A percentile compares a stretch with the other conserved stretches of the same genome.
phyloP scores from a whole-genome alignment of 306 rosid genomes.

The Ochetophila trinervis region DNA sequence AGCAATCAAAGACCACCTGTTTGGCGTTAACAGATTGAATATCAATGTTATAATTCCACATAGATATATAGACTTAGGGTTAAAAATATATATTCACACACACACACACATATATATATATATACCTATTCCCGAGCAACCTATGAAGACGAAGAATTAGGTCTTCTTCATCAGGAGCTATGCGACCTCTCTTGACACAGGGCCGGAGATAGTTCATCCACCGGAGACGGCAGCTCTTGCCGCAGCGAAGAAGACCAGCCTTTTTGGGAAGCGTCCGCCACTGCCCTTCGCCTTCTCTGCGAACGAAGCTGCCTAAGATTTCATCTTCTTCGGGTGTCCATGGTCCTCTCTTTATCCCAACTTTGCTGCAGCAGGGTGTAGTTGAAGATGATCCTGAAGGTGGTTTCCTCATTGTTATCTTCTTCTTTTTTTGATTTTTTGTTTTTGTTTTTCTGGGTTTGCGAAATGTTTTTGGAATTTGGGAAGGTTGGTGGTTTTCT shows the following conservation, averaged over 20 bases:
- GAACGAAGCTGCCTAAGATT: neutral
- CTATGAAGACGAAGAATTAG: slow-evolving; percentile 7
- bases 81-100: too few species aligned
- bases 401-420: too few species aligned
- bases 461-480: too few species aligned
- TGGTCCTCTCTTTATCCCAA: slow-evolving; percentile 7
- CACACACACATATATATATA: neutral
- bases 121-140: slow-evolving; percentile 3
- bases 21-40: too few species aligned
- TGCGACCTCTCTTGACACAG: neutral
- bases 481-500: too few species aligned
- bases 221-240: slow-evolving; percentile 10
- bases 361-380: neutral
- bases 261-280: neutral
- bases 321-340: slow-evolving; percentile 7
- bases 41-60: too few species aligned
- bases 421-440: too few species aligned
- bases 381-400: too few species aligned
- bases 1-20: slow-evolving; percentile 6
- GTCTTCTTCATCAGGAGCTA: slow-evolving; percentile 11
- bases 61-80: too few species aligned
- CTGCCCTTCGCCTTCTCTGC: slow-evolving; percentile 2
- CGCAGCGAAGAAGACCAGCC: slow-evolving; percentile 2
- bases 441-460: too few species aligned
- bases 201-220: slow-evolving; percentile 9